Evolutionary conservation across 1,139 yeast species (phyloP), one percentile per base, ranked within the genome.

Genomic region (Kurtzmaniella quercitrusa): DNA sequence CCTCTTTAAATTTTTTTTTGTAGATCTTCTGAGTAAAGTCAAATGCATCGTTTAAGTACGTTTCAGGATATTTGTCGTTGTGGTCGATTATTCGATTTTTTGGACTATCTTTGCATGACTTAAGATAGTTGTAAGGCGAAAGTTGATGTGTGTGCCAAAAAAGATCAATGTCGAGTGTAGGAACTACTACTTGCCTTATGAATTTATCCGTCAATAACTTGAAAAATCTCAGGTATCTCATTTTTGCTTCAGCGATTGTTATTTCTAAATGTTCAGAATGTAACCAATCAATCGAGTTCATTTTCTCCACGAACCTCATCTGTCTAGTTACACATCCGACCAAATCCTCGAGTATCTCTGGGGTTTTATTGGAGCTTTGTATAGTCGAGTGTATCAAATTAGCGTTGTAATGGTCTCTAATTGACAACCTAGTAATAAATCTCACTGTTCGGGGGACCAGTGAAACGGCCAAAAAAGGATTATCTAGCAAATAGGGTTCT

Each of bases 101-200:
- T 14, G 12, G 3, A 3, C 39, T 25, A 12, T 40, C 29, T 24
- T 37, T 39, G 44, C 45, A 43, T 11, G 12, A 15, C 19, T 15
- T 10, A 15, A 40, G 50, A 45, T 63, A 63, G 36, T 48, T 44
- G 17, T 40, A 42, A 39, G 58, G 50, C 1, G 58, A 50, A 17
- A 63, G 47, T 42, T 60, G 65, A 43, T 63, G 68, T 9, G 68
- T 62, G 44, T 60, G 68, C 68, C 68, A 63, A 2, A 56, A 53
- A 21, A 63, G 49, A 43, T 63, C 68, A 19, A 63, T 53, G 41
- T 63, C 68, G 34, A 63, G 48, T 0, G 69, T 63, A 1, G 69
- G 69, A 14, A 43, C 40, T 9, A 43, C 8, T 39, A 53, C 49
- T 3, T 47, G 42, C 17, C 39, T 34, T 12, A 12, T 8, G 2